Percentiles rank a stretch among this genome's conserved stretches.
These are phyloP conservation scores for Mimosa bimucronata DNA, from an alignment of 306 rosid genomes.

Conservation along the genomic window DNA sequence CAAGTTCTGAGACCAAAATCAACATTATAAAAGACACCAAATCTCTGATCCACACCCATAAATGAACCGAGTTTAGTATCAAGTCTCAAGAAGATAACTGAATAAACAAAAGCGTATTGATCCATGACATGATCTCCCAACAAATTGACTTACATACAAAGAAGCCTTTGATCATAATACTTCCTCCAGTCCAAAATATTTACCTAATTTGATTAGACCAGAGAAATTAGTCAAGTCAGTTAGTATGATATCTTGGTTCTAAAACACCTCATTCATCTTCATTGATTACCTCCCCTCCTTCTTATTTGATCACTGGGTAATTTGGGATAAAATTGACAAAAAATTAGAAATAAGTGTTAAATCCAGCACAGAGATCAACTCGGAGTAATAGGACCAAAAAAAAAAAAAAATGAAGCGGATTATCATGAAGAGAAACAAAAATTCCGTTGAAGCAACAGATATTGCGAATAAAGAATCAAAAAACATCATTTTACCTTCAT, in stretches of 20 bases:
- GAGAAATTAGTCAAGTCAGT: too few relatives aligned
- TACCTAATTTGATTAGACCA: too few relatives aligned
- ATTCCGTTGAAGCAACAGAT: not conserved
- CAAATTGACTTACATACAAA: not conserved
- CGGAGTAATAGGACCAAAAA: not conserved
- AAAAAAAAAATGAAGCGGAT: not conserved
- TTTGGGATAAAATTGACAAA: too few relatives aligned
- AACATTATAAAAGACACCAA: not conserved
- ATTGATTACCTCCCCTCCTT: too few relatives aligned
- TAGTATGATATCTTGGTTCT: too few relatives aligned
- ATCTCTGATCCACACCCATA: not conserved
- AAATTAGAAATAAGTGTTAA: too few relatives aligned
- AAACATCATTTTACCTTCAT: slow-evolving; percentile 58
- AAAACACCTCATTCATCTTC: too few relatives aligned
- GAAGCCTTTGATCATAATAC: not conserved
- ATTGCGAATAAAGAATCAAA: not conserved
- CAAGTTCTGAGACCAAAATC: slow-evolving; percentile 18
- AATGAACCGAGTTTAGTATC: not conserved
- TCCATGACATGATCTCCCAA: not conserved
- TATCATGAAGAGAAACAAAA: not conserved
- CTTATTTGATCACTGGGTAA: too few relatives aligned
- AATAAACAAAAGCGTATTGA: not conserved
- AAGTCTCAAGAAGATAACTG: not conserved
- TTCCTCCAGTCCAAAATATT: too few relatives aligned
- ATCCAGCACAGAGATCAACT: too few relatives aligned